A percentile compares a stretch with the other conserved stretches of the same genome.
These are phyloP conservation scores for Lactarius indigo DNA, from an alignment of 768 basidiomycete species.

Conservation along the genomic window DNA sequence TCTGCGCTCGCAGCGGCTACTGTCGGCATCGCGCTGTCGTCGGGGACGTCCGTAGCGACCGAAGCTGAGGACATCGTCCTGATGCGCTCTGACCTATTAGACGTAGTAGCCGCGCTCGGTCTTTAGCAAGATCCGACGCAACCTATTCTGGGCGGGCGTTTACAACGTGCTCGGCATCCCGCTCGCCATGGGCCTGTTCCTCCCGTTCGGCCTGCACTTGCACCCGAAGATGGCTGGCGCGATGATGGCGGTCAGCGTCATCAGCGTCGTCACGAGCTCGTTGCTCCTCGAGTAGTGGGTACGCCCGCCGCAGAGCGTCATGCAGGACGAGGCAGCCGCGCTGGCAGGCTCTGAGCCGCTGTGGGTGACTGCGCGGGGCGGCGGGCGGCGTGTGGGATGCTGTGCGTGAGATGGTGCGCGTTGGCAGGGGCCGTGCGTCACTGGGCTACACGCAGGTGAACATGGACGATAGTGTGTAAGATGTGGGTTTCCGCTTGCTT, in stretches of 20 bases:
- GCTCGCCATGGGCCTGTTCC: slow-evolving; percentile 94
- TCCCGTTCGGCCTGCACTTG: slow-evolving; percentile 88
- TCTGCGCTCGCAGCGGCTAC: slow-evolving; percentile 95
- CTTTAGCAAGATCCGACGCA: slow-evolving; percentile 86
- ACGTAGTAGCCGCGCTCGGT: slow-evolving; percentile 95
- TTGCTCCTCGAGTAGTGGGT: slow-evolving; percentile 84
- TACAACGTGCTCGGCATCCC: slow-evolving; percentile 95
- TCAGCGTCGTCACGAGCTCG: slow-evolving; percentile 91
- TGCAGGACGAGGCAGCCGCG: slow-evolving; percentile 53
- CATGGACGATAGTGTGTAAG: slow-evolving; percentile 47
- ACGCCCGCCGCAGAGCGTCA: slow-evolving; percentile 62
- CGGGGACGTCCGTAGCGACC: slow-evolving; percentile 94
- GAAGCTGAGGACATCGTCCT: slow-evolving; percentile 98
- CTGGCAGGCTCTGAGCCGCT: slow-evolving; percentile 34
- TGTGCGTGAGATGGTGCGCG: slow-evolving; percentile 41
- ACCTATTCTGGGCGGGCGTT: slow-evolving; percentile 93
- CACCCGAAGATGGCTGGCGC: slow-evolving; percentile 99
- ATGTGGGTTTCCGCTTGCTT: background rate
- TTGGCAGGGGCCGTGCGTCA: slow-evolving; percentile 32
- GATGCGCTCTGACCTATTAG: slow-evolving; percentile 94
- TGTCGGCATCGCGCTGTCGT: slow-evolving; percentile 93
- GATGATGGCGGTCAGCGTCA: slow-evolving; percentile 97
- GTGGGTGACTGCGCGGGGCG: slow-evolving; percentile 38
- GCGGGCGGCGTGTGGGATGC: slow-evolving; percentile 44
- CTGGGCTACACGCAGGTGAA: slow-evolving; percentile 69